Conservation (phyloP, 371 early-diverging fungal genomes). For the Mortierella sp. region DNA sequence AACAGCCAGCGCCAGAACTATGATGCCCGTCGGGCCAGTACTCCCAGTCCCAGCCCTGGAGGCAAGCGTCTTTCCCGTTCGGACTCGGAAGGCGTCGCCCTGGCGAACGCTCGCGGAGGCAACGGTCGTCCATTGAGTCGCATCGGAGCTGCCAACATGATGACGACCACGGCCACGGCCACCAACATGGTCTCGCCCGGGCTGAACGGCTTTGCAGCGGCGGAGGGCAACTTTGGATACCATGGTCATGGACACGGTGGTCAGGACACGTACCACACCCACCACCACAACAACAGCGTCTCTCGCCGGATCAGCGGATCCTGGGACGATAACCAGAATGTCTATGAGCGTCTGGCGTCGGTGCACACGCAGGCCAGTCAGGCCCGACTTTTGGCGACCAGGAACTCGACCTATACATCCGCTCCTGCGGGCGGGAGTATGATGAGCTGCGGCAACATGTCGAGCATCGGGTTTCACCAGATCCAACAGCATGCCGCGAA, state of each 20-base stretch:
- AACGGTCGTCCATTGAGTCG: constrained; percentile 45
- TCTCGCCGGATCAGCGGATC: constrained; percentile 48
- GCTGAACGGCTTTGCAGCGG: constrained; percentile 12
- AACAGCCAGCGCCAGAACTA: constrained; percentile 28
- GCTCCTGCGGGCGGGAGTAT: constrained; percentile 56
- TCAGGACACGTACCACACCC: constrained; percentile 24
- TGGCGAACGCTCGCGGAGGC: constrained; percentile 17
- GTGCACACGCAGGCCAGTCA: constrained; percentile 54
- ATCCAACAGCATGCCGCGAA: constrained; percentile 30
- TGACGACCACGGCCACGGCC: constrained; percentile 14
- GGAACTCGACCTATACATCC: constrained; percentile 1
- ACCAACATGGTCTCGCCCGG: constrained; percentile 35
- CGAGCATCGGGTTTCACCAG: constrained; percentile 36
- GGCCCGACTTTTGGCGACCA: constrained; percentile 40
- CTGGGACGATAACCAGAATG: constrained; percentile 53
- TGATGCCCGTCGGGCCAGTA: constrained; percentile 33
- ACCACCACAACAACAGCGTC: constrained; percentile 35
- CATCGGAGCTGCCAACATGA: constrained; percentile 32
- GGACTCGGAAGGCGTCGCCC: constrained; percentile 31
- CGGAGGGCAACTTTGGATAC: constrained; percentile 13
- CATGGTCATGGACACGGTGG: no score
- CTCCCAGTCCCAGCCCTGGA: constrained; percentile 36
- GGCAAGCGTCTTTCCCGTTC: constrained; percentile 38
- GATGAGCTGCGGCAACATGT: constrained; percentile 36
- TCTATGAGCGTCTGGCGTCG: constrained; percentile 52